A percentile compares a stretch with the other conserved stretches of the same genome.
These are phyloP conservation scores for Annona squamosa DNA, from an alignment of 164 flowering plant species.

Conservation along the genomic window DNA sequence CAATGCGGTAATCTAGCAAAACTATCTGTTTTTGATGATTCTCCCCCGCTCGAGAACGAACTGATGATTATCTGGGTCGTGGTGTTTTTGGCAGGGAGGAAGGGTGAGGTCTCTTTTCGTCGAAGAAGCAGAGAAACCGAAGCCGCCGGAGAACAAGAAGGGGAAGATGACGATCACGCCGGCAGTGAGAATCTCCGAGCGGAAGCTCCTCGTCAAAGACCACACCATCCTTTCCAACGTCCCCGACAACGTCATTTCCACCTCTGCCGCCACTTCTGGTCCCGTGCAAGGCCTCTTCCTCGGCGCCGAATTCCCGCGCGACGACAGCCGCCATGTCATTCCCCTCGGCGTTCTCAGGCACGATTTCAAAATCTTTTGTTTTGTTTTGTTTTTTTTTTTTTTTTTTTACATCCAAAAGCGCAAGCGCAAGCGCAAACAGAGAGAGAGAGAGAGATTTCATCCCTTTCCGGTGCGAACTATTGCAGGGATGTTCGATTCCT, in stretches of 20 bases:
- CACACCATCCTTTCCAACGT: slow-evolving; percentile 55
- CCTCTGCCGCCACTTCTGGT: slow-evolving; percentile 51
- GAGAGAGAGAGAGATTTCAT: not conserved
- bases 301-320: slow-evolving; percentile 57
- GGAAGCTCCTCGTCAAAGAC: slow-evolving; percentile 56
- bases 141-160: slow-evolving; percentile 4
- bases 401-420: not conserved
- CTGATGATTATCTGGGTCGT: too few relatives aligned
- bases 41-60: too few relatives aligned
- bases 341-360: slow-evolving; percentile 57
- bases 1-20: too few relatives aligned
- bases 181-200: slow-evolving; percentile 48
- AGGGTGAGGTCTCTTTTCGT: slow-evolving; percentile 7
- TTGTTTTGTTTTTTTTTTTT: not conserved
- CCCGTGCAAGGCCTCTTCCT: slow-evolving; percentile 73
- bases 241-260: slow-evolving; percentile 56
- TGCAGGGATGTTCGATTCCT: slow-evolving; percentile 57
- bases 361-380: not conserved
- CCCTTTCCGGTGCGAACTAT: not conserved
- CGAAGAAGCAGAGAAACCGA: slow-evolving; percentile 12
- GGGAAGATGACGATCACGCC: slow-evolving; percentile 69
- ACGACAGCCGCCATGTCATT: slow-evolving; percentile 59
- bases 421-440: not conserved
- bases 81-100: slow-evolving; percentile 18
- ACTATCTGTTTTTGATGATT: too few relatives aligned